Percentiles rank a stretch among this genome's conserved stretches.
Conservation (phyloP, 192 early-diverging fungal species). For the Backusella macrospora region DNA sequence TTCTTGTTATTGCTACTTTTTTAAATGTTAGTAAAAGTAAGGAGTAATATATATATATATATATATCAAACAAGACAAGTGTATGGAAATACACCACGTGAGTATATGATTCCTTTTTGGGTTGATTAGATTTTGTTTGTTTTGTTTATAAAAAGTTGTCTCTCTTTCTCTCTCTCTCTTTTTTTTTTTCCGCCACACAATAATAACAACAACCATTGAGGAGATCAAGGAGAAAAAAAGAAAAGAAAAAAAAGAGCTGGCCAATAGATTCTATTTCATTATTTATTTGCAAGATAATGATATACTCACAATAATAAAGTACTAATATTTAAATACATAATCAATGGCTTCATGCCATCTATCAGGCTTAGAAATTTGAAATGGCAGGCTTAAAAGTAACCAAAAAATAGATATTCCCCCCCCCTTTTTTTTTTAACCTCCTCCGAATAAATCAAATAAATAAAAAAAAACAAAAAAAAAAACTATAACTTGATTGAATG, state of each 20-base stretch:
- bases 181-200: constrained; percentile 9
- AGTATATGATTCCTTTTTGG: not conserved
- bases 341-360: not conserved
- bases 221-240: constrained; percentile 15
- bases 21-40: no score
- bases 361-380: not conserved
- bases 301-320: not conserved
- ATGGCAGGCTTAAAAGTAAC: constrained; percentile 1
- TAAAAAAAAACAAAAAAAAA: not conserved
- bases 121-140: not conserved
- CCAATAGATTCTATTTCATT: not conserved
- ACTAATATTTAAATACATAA: not conserved
- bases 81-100: constrained; percentile 15
- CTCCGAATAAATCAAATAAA: not conserved
- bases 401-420: not conserved
- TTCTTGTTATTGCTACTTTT: no score
- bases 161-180: no score
- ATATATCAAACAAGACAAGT: not conserved
- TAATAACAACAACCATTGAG: constrained; percentile 1
- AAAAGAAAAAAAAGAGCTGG: not conserved
- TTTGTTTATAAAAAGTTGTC: not conserved
- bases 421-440: not conserved
- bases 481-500: not conserved
- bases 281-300: not conserved
- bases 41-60: no score